A percentile compares a stretch with the other conserved stretches of the same genome.
Evolutionary conservation across 148 eudicot species (phyloP).

Genomic region (Rheum nobile): DNA sequence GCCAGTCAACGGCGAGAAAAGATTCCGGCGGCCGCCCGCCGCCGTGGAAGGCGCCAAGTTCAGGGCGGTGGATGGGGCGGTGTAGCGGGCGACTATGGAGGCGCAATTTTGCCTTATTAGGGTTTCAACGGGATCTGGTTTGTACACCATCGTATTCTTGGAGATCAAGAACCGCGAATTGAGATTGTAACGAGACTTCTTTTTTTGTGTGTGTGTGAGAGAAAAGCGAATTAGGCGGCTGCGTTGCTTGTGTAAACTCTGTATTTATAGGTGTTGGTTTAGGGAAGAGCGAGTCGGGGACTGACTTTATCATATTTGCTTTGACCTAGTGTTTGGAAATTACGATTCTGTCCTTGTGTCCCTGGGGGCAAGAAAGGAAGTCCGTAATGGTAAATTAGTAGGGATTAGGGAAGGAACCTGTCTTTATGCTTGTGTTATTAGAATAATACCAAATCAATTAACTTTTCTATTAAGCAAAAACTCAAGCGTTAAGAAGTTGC

Average conservation of each 20-base stretch:
- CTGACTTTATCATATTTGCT: background rate
- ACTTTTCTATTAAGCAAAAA: too few relatives aligned
- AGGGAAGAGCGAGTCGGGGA: too few relatives aligned
- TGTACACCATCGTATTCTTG: background rate
- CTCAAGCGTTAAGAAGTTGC: too few relatives aligned
- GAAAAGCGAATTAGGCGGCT: background rate
- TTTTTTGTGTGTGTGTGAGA: background rate
- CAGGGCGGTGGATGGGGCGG: background rate
- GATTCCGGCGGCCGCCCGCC: background rate
- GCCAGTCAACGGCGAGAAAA: background rate
- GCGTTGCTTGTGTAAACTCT: background rate
- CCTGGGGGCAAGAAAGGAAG: background rate
- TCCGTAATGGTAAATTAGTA: background rate
- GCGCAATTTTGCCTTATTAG: background rate
- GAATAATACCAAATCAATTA: too few relatives aligned
- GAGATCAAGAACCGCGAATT: background rate
- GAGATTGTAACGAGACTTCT: background rate
- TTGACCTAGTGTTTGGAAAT: background rate
- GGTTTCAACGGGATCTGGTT: background rate
- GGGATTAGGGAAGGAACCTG: background rate
- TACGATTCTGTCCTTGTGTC: background rate
- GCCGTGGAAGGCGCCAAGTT: background rate
- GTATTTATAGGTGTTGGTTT: constrained; percentile 5
- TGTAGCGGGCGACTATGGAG: background rate
- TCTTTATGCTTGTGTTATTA: too few relatives aligned